Base-by-base conservation (phyloP, 441 rosid species). In the Pelargonium fulgidum region DNA sequence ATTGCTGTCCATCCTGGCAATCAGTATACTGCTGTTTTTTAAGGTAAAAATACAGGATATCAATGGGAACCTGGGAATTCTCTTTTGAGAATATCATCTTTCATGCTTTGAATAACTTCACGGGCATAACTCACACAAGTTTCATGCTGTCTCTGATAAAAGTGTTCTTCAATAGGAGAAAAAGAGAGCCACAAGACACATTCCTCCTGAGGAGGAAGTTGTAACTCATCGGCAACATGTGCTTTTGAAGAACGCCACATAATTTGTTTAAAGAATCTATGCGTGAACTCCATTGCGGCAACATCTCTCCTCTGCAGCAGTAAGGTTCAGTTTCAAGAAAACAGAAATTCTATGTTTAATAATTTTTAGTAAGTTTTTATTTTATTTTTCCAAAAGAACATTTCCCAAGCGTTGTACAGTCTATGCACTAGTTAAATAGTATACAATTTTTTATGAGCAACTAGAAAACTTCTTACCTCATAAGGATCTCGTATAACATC, bases 241-340 rank as follows among this genome's bases (percentile, higher is more conserved):
- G 78, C 4, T 82, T 94, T 94, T 50, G 98, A 87, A 78, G 99
- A 92, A 66, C 99, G 98, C 99, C 98, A 94, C 97, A 94, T 90
- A 52, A 94, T 81, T 75, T 85, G 85, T 79, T 85, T 92, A 82
- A 90, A 94, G 75, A 87, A 68, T 0, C 78, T 82, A 72, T 89
- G 96, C 6, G 96, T 82, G 73, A 89, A 92, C 62, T 85, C 92
- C 90, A 90, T 83, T 33, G 96, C 96, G 66, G 83, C 81, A 56
- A 52, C 75, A 65, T 90, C 94, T 76, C 81, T 79, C 73, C 83
- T 87, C 99, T 94, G 87, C 66, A 73, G 77, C 79, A 69, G 62
- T 64, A 52, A 33, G 62, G 33, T 68, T 22, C 58, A 65, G 70
- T 19, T 29, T 19, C 16, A 29, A 69, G 68, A 74, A 62, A 39